Conservation (phyloP, 495 filamentous ascomycete genomes). For the Glarea lozoyensis region DNA sequence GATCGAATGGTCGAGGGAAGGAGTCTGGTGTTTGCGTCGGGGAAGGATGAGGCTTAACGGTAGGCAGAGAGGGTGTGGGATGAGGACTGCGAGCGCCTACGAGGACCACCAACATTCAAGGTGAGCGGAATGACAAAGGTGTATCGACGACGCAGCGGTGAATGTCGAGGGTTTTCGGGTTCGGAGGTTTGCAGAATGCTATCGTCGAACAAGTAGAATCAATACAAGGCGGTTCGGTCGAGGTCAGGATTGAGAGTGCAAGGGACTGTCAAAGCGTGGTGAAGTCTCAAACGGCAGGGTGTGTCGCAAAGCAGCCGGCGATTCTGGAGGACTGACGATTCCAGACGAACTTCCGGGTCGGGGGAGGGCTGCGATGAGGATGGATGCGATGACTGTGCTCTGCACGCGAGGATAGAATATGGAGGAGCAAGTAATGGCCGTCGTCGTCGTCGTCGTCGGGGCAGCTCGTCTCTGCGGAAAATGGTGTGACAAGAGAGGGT, state of each 20-base stretch:
- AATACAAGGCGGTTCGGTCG: neutral
- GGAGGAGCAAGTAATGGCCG: too few species aligned
- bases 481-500: too few species aligned
- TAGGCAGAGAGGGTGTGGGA: slow-evolving; percentile 2
- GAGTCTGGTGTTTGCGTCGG: neutral
- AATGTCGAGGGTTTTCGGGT: neutral
- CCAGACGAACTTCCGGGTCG: too few species aligned
- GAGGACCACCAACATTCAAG: neutral
- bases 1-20: slow-evolving; percentile 6
- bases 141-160: neutral
- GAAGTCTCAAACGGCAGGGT: neutral
- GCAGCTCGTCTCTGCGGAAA: too few species aligned
- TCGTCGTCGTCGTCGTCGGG: too few species aligned
- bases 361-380: too few species aligned
- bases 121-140: neutral
- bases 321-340: too few species aligned
- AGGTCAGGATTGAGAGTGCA: neutral
- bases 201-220: neutral
- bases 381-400: too few species aligned
- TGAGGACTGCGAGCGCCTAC: neutral
- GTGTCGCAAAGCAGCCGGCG: too few species aligned
- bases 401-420: too few species aligned
- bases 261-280: neutral
- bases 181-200: neutral
- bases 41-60: slow-evolving; percentile 12